Conservation (phyloP, 2,329 filamentous ascomycete genomes). For the Rutstroemia sp. region DNA sequence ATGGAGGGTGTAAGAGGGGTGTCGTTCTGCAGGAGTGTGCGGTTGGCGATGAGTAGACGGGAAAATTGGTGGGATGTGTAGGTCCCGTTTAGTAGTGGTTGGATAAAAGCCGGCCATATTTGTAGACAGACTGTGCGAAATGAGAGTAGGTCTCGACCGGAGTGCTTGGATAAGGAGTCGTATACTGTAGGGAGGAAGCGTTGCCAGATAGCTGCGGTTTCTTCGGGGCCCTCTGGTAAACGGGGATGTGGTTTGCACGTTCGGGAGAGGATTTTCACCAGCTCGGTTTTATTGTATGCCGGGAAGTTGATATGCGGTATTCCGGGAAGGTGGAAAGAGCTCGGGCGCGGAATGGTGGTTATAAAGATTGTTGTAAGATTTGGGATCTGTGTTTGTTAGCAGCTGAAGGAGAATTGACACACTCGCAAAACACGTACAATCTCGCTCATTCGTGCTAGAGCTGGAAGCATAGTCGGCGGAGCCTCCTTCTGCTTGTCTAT, state of each 20-base stretch:
- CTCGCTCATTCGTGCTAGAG: slow-evolving; percentile 74
- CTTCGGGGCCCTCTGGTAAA: slow-evolving; percentile 37
- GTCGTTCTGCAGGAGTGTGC: slow-evolving; percentile 66
- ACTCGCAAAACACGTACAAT: slow-evolving; percentile 46
- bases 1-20: slow-evolving; percentile 60
- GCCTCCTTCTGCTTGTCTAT: slow-evolving; percentile 81
- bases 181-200: slow-evolving; percentile 80
- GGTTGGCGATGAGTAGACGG: slow-evolving; percentile 65
- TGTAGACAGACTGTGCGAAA: slow-evolving; percentile 63
- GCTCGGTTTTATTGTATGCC: slow-evolving; percentile 74
- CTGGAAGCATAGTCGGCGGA: slow-evolving; percentile 69
- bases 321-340: slow-evolving; percentile 61
- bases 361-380: slow-evolving; percentile 71
- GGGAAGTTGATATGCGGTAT: slow-evolving; percentile 76
- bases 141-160: slow-evolving; percentile 68
- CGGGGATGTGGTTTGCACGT: slow-evolving; percentile 36
- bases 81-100: slow-evolving; percentile 62
- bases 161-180: slow-evolving; percentile 76
- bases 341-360: slow-evolving; percentile 61
- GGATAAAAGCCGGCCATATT: slow-evolving; percentile 80
- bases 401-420: neutral
- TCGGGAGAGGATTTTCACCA: slow-evolving; percentile 66
- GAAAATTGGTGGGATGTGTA: slow-evolving; percentile 75
- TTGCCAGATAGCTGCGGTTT: slow-evolving; percentile 63
- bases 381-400: slow-evolving; percentile 54